Conservation (phyloP, 2,329 filamentous ascomycete genomes). For the Botrytis hyacinthi region DNA sequence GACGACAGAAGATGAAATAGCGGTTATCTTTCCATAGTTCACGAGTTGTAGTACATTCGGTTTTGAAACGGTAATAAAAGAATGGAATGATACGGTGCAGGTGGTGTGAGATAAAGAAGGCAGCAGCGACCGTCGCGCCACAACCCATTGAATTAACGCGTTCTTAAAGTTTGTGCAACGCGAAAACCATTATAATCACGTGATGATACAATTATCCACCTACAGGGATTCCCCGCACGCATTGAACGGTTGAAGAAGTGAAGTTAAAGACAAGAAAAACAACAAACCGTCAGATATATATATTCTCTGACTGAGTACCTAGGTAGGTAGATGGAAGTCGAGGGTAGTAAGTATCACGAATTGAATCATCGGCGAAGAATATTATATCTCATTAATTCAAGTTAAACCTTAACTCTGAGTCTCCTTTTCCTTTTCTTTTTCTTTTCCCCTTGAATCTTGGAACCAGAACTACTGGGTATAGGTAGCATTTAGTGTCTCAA, state of each 20-base stretch:
- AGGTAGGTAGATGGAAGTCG: neutral
- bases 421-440: neutral
- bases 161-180: neutral
- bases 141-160: neutral
- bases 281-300: neutral
- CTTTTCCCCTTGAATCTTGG: neutral
- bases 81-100: neutral
- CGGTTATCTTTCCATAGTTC: neutral
- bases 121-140: neutral
- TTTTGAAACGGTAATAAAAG: neutral
- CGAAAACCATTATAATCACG: neutral
- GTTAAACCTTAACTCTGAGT: no score
- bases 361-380: no score
- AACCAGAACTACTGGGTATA: neutral
- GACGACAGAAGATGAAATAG: neutral
- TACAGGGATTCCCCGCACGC: neutral
- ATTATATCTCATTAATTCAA: no score
- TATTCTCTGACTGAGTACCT: neutral
- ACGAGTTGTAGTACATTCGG: neutral
- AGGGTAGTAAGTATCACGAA: neutral
- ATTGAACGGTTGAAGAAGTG: neutral
- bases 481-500: neutral
- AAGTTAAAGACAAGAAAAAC: neutral
- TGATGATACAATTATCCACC: accelerated
- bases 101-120: neutral